Conservation (phyloP, 345 rosid species). For the Eucalyptus virginea region DNA sequence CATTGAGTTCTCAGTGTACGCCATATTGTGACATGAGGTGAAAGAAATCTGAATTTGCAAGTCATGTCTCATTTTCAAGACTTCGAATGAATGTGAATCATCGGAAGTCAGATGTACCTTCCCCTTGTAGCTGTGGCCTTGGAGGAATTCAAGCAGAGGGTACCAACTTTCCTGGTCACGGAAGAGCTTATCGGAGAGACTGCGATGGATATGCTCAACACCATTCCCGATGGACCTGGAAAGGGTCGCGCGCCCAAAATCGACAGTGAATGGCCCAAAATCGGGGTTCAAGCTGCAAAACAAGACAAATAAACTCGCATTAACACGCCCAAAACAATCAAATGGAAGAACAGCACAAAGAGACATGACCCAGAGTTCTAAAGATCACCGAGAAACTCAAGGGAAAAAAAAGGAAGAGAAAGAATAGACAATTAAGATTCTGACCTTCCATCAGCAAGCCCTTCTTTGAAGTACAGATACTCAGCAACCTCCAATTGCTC, state of each 20-base stretch:
- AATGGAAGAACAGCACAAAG: accelerated
- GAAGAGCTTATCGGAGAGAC: conserved; percentile 73
- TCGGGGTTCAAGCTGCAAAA: conserved; percentile 42
- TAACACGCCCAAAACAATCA: neutral
- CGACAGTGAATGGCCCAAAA: conserved; percentile 64
- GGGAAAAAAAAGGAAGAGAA: neutral
- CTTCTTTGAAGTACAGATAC: too few species aligned
- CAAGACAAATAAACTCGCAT: neutral
- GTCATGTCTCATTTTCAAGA: too few species aligned
- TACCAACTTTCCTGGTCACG: conserved; percentile 44
- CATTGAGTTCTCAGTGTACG: too few species aligned
- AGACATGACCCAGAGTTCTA: neutral
- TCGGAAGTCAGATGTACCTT: conserved; percentile 17
- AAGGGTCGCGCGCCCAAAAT: conserved; percentile 73
- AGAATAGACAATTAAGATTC: too few species aligned
- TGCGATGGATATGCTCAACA: conserved; percentile 74
- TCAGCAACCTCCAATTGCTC: conserved; percentile 41
- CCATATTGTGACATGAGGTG: too few species aligned
- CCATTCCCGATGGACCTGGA: conserved; percentile 77
- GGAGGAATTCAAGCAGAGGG: too few species aligned
- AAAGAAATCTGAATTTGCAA: too few species aligned
- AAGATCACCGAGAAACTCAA: neutral
- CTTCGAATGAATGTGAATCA: neutral
- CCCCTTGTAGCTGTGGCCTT: conserved; percentile 45
- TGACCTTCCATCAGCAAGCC: conserved; percentile 43